Base-by-base conservation (phyloP, 208 protist genomes). In the Crithidia fasciculata region DNA sequence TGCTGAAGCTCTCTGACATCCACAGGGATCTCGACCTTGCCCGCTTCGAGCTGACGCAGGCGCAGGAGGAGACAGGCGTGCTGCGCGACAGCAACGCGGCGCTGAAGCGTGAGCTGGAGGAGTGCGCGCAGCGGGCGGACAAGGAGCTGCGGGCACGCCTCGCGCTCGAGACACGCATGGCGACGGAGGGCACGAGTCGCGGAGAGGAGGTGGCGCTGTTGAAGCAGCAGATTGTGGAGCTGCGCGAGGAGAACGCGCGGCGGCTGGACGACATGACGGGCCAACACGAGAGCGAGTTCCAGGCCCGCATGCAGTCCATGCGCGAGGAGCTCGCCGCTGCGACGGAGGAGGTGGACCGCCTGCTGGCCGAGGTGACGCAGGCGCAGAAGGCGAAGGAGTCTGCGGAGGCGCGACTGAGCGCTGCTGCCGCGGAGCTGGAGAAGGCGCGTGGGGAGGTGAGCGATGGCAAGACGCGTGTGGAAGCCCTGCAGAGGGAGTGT, bases 1-100 rank as follows among this genome's bases (percentile, higher is more conserved):
- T 90, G 41, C 69, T 97, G 10, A 90, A 88, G 72, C 69, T 89
- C 56, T 89, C 85, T 0, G 89, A 91, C 66, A 81, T 86, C 43
- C 87, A 95, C 57, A 84, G 89, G 28, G 92, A 95, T 39, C 70
- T 97, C 40, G 92, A 97, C 54, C 84, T 89, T 47, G 74, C 85
- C 18, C 84, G 84, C 9, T 92, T 93, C 68, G 92, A 95, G 70
- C 76, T 95, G 4, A 84, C 80, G 2, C 84, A 84, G 16, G 71
- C 79, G n/a, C 75, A 90, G 28, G 88, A 95, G 49, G 90, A 97
- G 71, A 59, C 89, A 36, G 82, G 81, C 58, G 75, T 89, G 19
- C 70, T 88, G 59, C 82, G 80, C 16, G 74, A 84, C 40, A 88
- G 78, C 54, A 73, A 88, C 41, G 70, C 73, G 41, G 74, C 18